Base-by-base conservation (phyloP, 805 yeast species). In the Zygosaccharomyces gambellarensis region DNA sequence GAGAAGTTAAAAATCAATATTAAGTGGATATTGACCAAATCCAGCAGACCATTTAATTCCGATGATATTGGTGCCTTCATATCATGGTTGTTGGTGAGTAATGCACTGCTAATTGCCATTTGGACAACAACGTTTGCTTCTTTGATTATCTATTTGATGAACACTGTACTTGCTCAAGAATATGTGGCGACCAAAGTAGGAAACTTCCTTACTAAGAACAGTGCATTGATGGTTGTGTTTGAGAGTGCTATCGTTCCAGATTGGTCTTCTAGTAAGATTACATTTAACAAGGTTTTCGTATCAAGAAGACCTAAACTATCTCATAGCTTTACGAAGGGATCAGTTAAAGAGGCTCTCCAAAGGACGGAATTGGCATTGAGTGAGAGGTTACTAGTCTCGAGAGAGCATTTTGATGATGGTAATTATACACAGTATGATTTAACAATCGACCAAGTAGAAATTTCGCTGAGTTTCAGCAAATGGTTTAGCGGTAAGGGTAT, bases 111-210 rank as follows among this genome's bases (percentile, higher is more conserved):
- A 70, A 76, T 94, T 46, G 71, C 89, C 19, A 69, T 90, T 23
- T 97, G 92, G 8, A 92, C 99, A 9, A 94, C 99, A 1, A 89
- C 98, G 1, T 92, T 92, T 64, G 80, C 88, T 25, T 90, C 97
- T 4, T 63, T 90, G 40, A 74, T 90, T 1, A 75, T 94, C 10
- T 82, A 84, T 65, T 75, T 90, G 3, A 69, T 86, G 64, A 90
- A 90, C 47, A 71, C 75, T 3, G 74, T 72, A 2, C 64, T 70
- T 52, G 73, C 74, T 0, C 76, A 92, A 63, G 97, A 92, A 60
- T 78, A 82, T 46, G 83, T 92, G 27, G 97, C 97, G 1, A 74
- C 83, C 42, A 75, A 78, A 57, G 73, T 90, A 28, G 98, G 98
- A 8, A 87, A 87, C 60, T 70, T 87, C 50, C 78, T 94, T 48